phyloP scores from a whole-genome alignment of 345 rosid species.

The Rhodamnia rubescens region DNA sequence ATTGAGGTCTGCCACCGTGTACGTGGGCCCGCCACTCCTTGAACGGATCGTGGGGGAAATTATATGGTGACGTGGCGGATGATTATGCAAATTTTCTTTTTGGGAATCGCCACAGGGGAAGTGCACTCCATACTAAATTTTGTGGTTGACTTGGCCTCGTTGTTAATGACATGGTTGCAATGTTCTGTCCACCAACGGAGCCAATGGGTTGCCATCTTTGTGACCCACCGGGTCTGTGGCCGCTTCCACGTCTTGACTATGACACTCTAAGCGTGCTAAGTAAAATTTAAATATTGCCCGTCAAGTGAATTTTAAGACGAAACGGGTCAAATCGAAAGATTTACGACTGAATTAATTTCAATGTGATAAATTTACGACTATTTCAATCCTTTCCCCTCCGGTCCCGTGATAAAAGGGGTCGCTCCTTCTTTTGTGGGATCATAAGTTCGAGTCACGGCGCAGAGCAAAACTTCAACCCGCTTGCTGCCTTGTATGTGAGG shows the following conservation, averaged over 20 bases:
- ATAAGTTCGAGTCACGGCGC: rapidly evolving
- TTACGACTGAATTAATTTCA: too few species aligned
- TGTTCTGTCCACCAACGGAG: background rate
- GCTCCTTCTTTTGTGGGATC: background rate
- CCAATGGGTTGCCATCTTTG: background rate
- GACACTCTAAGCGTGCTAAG: background rate
- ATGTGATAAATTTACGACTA: too few species aligned
- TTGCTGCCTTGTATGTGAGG: background rate
- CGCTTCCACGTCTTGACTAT: background rate
- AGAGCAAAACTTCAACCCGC: background rate
- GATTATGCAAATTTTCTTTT: too few species aligned
- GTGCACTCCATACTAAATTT: background rate
- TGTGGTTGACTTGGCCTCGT: background rate
- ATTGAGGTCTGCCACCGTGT: background rate
- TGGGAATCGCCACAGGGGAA: background rate
- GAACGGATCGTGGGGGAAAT: too few species aligned
- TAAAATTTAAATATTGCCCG: background rate
- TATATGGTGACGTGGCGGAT: too few species aligned
- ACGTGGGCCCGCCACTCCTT: background rate
- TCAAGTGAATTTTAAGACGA: too few species aligned
- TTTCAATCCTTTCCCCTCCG: too few species aligned
- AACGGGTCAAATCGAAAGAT: too few species aligned
- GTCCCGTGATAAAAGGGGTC: background rate
- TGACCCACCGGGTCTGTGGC: background rate
- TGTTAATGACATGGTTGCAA: background rate